Percentiles rank a stretch among this genome's conserved stretches.
Evolutionary conservation across 176 grass and related monocot species (phyloP).

Genomic region (Eleusine coracana): DNA sequence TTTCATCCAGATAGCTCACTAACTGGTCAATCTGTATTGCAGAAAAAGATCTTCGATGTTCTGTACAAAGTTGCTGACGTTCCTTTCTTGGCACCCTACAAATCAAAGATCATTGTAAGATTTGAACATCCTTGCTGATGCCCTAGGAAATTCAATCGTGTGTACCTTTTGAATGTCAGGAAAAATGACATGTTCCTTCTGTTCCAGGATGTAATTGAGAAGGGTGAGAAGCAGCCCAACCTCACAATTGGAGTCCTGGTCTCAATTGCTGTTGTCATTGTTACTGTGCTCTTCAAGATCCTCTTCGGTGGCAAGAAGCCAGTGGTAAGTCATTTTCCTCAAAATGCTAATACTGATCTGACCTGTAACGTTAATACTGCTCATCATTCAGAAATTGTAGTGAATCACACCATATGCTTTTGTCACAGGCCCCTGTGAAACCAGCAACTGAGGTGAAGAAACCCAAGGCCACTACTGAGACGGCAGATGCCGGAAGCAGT

Average conservation of each 20-base stretch:
- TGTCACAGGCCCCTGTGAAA: constrained; percentile 46
- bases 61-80: constrained; percentile 82
- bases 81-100: constrained; percentile 83
- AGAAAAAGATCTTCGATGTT: constrained; percentile 90
- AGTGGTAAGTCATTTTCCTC: constrained; percentile 47
- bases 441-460: constrained; percentile 29
- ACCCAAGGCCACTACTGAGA: neutral
- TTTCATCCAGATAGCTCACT: neutral
- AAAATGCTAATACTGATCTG: neutral
- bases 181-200: constrained; percentile 18
- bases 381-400: neutral
- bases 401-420: neutral
- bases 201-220: constrained; percentile 84
- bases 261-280: constrained; percentile 57
- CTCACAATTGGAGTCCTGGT: constrained; percentile 72
- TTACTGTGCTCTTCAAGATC: constrained; percentile 61
- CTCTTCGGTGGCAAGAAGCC: constrained; percentile 78
- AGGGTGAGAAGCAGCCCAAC: constrained; percentile 94
- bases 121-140: neutral
- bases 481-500: constrained; percentile 54
- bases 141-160: neutral
- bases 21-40: constrained; percentile 42
- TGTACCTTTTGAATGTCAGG: neutral
- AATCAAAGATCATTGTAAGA: constrained; percentile 88
- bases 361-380: neutral